Conservation (phyloP, 164 flowering plant species). For the Stephania yunnanensis region DNA sequence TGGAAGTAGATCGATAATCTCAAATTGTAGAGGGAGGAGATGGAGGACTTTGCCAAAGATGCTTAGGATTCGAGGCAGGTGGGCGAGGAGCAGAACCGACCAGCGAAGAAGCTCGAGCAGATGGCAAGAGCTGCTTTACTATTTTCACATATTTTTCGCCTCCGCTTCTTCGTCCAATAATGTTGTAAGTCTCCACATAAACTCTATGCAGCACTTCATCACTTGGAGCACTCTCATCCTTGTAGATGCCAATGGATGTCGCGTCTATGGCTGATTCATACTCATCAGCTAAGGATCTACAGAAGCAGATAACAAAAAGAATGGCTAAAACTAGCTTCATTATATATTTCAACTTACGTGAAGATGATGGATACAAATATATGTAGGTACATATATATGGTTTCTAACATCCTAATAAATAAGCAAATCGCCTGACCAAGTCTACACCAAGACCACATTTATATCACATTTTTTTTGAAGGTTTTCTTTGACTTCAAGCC, state of each 20-base stretch:
- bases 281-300: background rate
- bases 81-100: background rate
- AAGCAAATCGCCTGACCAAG: background rate
- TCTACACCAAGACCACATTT: background rate
- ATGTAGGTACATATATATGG: background rate
- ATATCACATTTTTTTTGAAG: background rate
- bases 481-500: background rate
- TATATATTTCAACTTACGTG: background rate
- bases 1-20: background rate
- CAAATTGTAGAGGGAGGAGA: background rate
- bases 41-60: background rate
- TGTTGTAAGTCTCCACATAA: too few species aligned
- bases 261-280: too few species aligned
- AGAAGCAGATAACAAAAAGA: background rate
- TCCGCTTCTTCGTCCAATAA: too few species aligned
- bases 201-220: background rate
- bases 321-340: background rate
- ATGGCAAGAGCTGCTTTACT: background rate
- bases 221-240: background rate
- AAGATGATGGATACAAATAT: background rate
- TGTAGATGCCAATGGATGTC: background rate
- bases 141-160: background rate
- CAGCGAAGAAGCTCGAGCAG: background rate
- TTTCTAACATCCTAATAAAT: background rate
- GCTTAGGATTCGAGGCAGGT: background rate